Evolutionary conservation across 2,329 filamentous ascomycete species (phyloP).

Genomic region (Ophiostoma perfectum): DNA sequence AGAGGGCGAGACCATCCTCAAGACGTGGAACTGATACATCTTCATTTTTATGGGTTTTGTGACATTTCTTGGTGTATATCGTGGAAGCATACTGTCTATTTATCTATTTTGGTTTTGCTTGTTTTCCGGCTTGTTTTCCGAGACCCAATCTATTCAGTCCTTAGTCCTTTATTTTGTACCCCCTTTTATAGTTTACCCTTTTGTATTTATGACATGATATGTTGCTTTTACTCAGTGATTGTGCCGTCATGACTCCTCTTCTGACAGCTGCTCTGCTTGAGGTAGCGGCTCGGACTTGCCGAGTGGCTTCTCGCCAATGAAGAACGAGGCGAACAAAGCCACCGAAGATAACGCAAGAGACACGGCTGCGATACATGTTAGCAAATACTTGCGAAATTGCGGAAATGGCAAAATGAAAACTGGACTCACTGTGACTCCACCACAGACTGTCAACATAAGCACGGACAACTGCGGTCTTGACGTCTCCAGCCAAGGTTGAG

Average conservation of each 20-base stretch:
- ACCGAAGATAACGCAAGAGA: constrained; percentile 24
- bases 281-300: neutral
- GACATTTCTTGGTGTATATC: neutral
- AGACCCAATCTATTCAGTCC: neutral
- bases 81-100: neutral
- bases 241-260: neutral
- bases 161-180: neutral
- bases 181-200: neutral
- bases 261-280: neutral
- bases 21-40: neutral
- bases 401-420: too few relatives aligned
- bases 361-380: constrained; percentile 17
- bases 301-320: constrained; percentile 24
- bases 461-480: constrained; percentile 24
- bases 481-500: constrained; percentile 16
- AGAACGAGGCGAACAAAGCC: constrained; percentile 19
- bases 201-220: too few relatives aligned
- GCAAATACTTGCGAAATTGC: neutral
- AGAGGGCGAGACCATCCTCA: constrained; percentile 10
- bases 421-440: constrained; percentile 26
- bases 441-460: constrained; percentile 27
- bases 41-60: neutral
- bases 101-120: neutral
- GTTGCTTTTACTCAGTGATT: too few relatives aligned
- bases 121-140: neutral